Evolutionary conservation across 2,329 filamentous ascomycete genomes (phyloP), one percentile per base, ranked within the genome.

Genomic region (Fonsecaea nubica): DNA sequence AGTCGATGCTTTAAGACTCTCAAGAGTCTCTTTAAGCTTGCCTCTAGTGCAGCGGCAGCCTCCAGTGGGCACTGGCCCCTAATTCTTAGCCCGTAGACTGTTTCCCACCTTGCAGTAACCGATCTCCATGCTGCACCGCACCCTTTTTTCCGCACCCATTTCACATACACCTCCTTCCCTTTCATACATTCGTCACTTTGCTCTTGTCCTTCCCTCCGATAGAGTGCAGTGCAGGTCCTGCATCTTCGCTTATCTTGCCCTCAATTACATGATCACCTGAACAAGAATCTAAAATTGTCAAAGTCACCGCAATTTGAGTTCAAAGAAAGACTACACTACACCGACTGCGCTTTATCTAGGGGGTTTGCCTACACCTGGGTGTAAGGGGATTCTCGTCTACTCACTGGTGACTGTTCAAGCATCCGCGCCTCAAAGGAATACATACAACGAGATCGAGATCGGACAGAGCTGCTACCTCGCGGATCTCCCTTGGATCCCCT

Each of bases 1-100:
- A 45, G 50, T 62, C 36, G n/a, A 32, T 25, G 50, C 54, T 45
- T 45, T 8, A 42, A 45, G 15, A 45, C 40, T 9, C 40, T 18
- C 45, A 56, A 50, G 59, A 62, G 59, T 63, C 40, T 35, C 55
- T 57, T 63, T 63, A 63, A 58, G 62, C 54, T 58, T 36, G 54
- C 21, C 62, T 54, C 50, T 58, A 64, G 62, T 58, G 55, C 45
- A 54, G 55, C 55, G 59, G 59, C 59, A 25, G 45, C 45, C 45
- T 62, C 59, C 58, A 61, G 58, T 53, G 45, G 58, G 30, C 58
- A 21, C 21, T n/a, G 40, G 58, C 59, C 59, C 59, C 52, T 62
- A 62, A 62, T 62, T 35, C 50, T 33, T 45, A 56, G 54, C 40
- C 50, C 40, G 59, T 62, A 56, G 54, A 33, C 52, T 25, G 50